Evolutionary conservation across 2,329 filamentous ascomycete genomes (phyloP), one percentile per base, ranked within the genome.

Genomic region (Epichloe hybrida): DNA sequence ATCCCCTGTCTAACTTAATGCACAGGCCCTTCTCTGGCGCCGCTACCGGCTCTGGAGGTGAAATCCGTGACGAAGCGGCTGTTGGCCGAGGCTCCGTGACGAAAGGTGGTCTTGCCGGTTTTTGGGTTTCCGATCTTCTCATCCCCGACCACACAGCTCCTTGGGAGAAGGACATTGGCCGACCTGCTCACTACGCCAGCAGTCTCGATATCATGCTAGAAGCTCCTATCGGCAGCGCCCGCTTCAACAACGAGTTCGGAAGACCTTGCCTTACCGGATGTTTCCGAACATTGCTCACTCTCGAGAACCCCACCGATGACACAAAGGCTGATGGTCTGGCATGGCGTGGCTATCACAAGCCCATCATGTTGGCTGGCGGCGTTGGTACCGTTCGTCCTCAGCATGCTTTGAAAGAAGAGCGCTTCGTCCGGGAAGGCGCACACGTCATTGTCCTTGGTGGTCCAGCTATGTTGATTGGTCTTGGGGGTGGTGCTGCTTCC

Each of bases 201-300:
- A 89, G 86, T 69, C 72, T 96, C 38, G 90, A 97, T 64, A 97
- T 98, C 59, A 97, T 98, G 91, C 75, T 97, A 11, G 91, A 98
- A 65, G 93, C 89, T 0, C 93, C 93, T 0, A 93, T 98, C 59
- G 93, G 93, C 37, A 93, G 87, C 60, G 93, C 93, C 48, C 82
- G 88, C 20, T 97, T 95, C 74, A 97, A 97, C 73, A 98, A 98
- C 63, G 93, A 96, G 63, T 98, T 97, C 61, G 93, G 93, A 27
- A 80, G 93, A 38, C 91, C 93, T 37, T 89, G 84, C 62, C 84
- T 94, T 12, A 79, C 84, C 3, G 93, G 93, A 21, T 91, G 89
- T 63, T 98, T 98, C 74, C 79, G 91, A 54, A 98, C 93, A 1
- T 76, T 98, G 38, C 80, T 94, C 34, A 86, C 83, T 1, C 59